Evolutionary conservation across 495 filamentous ascomycete genomes (phyloP).

Genomic region (Aspergillus saccharolyticus): DNA sequence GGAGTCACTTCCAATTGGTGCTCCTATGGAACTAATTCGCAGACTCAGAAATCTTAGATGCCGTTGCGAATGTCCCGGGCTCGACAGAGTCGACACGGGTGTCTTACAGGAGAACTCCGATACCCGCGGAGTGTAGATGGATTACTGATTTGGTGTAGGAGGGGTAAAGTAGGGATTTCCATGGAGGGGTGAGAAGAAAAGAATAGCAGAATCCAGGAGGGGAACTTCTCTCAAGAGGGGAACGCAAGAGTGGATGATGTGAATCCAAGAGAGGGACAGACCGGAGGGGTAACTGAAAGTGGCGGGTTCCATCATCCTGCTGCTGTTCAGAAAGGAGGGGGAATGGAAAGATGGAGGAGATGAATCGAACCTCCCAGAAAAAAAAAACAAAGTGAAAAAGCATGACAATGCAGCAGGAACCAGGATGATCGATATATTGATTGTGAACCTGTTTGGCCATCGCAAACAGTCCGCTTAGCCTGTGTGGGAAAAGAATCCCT

Average conservation of each 20-base stretch:
- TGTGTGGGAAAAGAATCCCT: conserved; percentile 12
- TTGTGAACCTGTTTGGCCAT: not conserved
- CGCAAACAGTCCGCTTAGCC: not conserved
- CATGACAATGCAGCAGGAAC: conserved; percentile 1
- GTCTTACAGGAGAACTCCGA: not conserved
- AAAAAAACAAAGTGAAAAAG: not conserved
- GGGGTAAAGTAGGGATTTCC: conserved; percentile 7
- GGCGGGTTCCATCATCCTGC: conserved; percentile 6
- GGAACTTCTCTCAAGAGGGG: not conserved
- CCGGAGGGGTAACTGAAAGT: conserved; percentile 15
- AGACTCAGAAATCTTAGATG: not conserved
- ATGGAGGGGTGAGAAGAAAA: conserved; percentile 22
- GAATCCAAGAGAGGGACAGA: conserved; percentile 13
- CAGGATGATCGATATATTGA: not conserved
- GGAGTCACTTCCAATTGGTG: not conserved
- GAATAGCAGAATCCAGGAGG: conserved; percentile 2
- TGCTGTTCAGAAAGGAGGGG: conserved; percentile 6
- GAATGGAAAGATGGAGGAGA: conserved; percentile 11
- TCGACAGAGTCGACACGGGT: not conserved
- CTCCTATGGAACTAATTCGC: not conserved
- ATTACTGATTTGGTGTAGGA: not conserved
- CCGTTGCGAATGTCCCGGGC: not conserved
- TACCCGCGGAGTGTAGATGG: not conserved
- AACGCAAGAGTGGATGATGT: not conserved
- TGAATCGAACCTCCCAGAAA: not conserved